Conservation (phyloP, 352 stramenopile species). For the Phytophthora brassicae region DNA sequence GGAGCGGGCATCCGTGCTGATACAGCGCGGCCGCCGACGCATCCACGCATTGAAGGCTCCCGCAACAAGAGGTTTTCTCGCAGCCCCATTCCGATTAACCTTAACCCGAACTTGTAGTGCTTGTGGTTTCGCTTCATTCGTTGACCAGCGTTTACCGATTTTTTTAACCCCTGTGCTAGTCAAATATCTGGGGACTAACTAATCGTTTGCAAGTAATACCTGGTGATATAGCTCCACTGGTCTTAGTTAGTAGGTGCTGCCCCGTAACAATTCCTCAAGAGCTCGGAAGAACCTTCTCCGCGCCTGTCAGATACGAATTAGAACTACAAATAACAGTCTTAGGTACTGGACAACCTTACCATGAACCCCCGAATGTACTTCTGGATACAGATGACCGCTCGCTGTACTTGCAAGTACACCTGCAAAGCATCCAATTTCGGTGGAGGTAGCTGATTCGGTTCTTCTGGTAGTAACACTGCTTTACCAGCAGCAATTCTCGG, state of each 20-base stretch:
- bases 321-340: background rate
- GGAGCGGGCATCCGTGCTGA: conserved; percentile 16
- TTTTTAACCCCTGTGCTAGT: too few species aligned
- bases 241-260: too few species aligned
- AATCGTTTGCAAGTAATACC: too few species aligned
- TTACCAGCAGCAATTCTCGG: background rate
- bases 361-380: conserved; percentile 31
- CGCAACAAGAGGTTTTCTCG: conserved; percentile 79
- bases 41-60: conserved; percentile 53
- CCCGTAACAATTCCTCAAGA: conserved; percentile 26
- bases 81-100: conserved; percentile 64
- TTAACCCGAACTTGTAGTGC: conserved; percentile 34
- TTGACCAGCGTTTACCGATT: background rate
- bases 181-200: too few species aligned
- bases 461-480: background rate
- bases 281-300: conserved; percentile 22
- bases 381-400: conserved; percentile 29
- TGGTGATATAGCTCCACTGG: too few species aligned
- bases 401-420: conserved; percentile 30
- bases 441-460: background rate
- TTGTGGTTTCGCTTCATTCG: background rate
- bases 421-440: conserved; percentile 19
- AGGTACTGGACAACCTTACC: too few species aligned
- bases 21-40: conserved; percentile 40
- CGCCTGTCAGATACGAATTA: conserved; percentile 5